phyloP scores from a whole-genome alignment of 345 rosid species.

The Brassica juncea region DNA sequence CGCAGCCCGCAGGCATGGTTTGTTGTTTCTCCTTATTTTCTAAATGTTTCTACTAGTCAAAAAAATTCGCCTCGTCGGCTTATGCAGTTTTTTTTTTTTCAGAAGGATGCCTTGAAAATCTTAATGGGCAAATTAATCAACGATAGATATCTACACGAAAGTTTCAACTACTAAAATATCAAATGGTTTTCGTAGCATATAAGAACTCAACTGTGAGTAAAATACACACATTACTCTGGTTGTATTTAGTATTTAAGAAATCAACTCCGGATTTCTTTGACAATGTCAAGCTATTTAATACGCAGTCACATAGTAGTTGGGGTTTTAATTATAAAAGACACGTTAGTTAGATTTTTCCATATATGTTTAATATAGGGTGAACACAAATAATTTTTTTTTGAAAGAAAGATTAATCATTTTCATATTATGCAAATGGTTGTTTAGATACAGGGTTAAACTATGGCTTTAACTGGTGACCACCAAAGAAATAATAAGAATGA shows the following conservation, averaged over 20 bases:
- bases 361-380: background rate
- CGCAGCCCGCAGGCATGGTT: background rate
- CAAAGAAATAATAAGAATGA: too few species aligned
- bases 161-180: background rate
- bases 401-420: background rate
- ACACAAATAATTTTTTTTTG: background rate
- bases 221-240: background rate
- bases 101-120: background rate
- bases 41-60: conserved; percentile 2
- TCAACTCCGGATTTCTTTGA: background rate
- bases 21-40: background rate
- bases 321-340: background rate
- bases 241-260: background rate
- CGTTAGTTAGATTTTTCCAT: background rate
- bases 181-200: background rate
- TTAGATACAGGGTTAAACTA: background rate
- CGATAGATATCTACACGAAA: background rate
- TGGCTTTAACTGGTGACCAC: too few species aligned
- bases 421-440: background rate
- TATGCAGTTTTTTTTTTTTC: background rate
- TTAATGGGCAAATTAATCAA: background rate
- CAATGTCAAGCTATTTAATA: background rate
- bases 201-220: background rate
- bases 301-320: background rate
- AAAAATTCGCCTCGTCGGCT: conserved; percentile 1